A percentile compares a stretch with the other conserved stretches of the same genome.
These are phyloP conservation scores for Pseudophaeomoniella oleicola DNA, from an alignment of 2,329 filamentous ascomycete species.

Conservation along the genomic window DNA sequence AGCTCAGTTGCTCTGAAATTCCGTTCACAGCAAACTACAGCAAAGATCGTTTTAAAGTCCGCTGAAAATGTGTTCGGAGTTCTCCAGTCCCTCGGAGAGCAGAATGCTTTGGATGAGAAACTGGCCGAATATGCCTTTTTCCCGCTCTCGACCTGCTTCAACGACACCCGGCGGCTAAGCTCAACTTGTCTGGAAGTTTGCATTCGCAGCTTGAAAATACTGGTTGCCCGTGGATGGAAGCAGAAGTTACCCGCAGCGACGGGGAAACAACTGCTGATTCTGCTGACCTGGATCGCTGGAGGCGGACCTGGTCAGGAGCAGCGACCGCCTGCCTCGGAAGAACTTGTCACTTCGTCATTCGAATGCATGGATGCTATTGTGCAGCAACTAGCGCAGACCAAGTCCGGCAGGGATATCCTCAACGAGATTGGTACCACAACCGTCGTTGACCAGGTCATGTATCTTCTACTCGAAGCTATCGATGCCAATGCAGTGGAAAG, in stretches of 20 bases:
- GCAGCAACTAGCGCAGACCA: slow-evolving; percentile 35
- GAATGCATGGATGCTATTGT: slow-evolving; percentile 50
- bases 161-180: slow-evolving; percentile 57
- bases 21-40: slow-evolving; percentile 27
- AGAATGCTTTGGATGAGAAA: slow-evolving; percentile 52
- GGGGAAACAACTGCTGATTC: slow-evolving; percentile 69
- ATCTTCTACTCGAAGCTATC: slow-evolving; percentile 63
- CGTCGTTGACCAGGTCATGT: slow-evolving; percentile 67
- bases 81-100: slow-evolving; percentile 23
- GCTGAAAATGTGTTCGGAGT: slow-evolving; percentile 28
- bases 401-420: slow-evolving; percentile 29
- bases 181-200: slow-evolving; percentile 57
- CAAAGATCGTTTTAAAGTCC: slow-evolving; percentile 31
- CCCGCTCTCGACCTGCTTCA: slow-evolving; percentile 74
- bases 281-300: slow-evolving; percentile 69
- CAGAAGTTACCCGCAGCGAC: slow-evolving; percentile 54
- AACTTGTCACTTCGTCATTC: slow-evolving; percentile 59
- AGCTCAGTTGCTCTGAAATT: slow-evolving; percentile 39
- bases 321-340: slow-evolving; percentile 40
- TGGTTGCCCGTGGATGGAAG: slow-evolving; percentile 71
- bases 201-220: slow-evolving; percentile 56
- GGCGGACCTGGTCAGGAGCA: slow-evolving; percentile 45
- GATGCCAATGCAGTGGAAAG: slow-evolving; percentile 46
- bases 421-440: slow-evolving; percentile 50
- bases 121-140: slow-evolving; percentile 93